A percentile compares a stretch with the other conserved stretches of the same genome.
Conservation (phyloP, 352 stramenopile genomes). For the Globisporangium paddicum region DNA sequence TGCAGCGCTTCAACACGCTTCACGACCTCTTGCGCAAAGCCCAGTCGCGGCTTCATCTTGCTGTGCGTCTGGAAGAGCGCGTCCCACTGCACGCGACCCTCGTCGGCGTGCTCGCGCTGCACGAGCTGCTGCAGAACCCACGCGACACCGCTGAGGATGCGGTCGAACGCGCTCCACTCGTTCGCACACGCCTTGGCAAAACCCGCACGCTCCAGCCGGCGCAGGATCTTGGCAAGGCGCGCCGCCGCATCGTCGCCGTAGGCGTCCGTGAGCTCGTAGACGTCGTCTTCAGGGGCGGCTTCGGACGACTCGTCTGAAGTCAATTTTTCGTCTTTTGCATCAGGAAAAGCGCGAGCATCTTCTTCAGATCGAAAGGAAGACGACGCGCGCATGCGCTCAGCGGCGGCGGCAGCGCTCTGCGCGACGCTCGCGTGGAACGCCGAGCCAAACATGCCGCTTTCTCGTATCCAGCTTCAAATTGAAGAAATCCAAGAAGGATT, state of each 20-base stretch:
- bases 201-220: conserved; percentile 25
- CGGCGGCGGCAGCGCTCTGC: background rate
- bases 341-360: background rate
- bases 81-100: conserved; percentile 57
- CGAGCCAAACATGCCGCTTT: conserved; percentile 1
- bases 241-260: conserved; percentile 29
- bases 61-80: conserved; percentile 57
- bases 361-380: background rate
- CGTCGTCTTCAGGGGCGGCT: conserved; percentile 6
- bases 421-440: conserved; percentile 1
- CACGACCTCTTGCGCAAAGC: conserved; percentile 55
- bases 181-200: conserved; percentile 38
- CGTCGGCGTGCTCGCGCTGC: conserved; percentile 31
- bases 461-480: background rate
- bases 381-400: background rate
- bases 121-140: conserved; percentile 67
- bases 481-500: conserved; percentile 5
- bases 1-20: conserved; percentile 35
- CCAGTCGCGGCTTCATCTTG: conserved; percentile 67
- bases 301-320: background rate
- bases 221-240: conserved; percentile 28
- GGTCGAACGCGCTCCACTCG: conserved; percentile 55
- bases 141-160: conserved; percentile 44
- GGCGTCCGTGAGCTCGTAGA: conserved; percentile 28
- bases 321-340: background rate